Evolutionary conservation across 2,329 filamentous ascomycete genomes (phyloP), one percentile per base, ranked within the genome.

Genomic region (Phaeosphaeria sp.): DNA sequence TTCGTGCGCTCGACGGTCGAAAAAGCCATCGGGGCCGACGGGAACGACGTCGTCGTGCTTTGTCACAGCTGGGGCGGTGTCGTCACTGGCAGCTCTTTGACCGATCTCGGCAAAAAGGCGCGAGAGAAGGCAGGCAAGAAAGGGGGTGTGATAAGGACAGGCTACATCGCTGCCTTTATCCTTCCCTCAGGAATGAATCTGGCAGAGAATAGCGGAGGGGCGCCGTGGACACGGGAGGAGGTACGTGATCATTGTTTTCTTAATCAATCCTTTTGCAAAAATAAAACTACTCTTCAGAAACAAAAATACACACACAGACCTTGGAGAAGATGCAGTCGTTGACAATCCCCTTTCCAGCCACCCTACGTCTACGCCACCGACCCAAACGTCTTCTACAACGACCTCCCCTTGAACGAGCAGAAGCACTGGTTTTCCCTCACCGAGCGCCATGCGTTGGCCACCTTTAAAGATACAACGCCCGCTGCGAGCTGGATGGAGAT

Each of bases 61-160:
- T 71, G 75, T 4, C 80, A 83, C 59, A 81, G 78, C 2, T 82
- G 81, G 67, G 76, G 77, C n/a, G 81, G 80, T 15, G 66, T 80
- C 1, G 69, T 80, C 1, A 76, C 73, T 7, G 69, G 72, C 5
- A 73, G 78, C 56, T 75, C 74, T 4, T 60, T 75, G 0, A 69
- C 72, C 13, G 78, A 77, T 0, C 59, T 79, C 6, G 63, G 69
- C 6, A 75, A 78, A 49, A 58, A 62, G 33, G 72, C 78, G 45
- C 65, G 79, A 22, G 61, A 69, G 46, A 58, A 62, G 18, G 55
- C 66, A 15, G 78, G 78, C 0, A 72, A 77, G 56, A 74, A 71
- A 51, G 80, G 80, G 1, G 78, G 78, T 0, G 62, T 82, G 2
- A 60, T 75, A 2, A 69, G 65, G 55, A 57, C 71, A 18, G 75